Conservation (phyloP, 1,139 yeast genomes). For the Candida sp. region DNA sequence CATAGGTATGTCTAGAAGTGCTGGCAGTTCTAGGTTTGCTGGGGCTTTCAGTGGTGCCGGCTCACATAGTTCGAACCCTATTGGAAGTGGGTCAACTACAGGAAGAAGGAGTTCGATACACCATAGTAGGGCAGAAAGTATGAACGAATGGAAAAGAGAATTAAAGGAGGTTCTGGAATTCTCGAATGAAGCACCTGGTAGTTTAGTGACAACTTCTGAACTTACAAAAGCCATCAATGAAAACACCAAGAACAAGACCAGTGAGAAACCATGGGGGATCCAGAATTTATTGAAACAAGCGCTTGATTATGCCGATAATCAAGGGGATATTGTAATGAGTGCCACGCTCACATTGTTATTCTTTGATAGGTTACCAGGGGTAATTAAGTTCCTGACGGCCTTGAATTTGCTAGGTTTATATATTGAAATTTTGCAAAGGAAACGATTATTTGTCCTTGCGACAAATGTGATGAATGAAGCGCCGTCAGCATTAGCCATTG, state of each 20-base stretch:
- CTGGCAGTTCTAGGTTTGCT: conserved; percentile 1
- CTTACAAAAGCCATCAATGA: conserved; percentile 26
- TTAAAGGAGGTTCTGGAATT: conserved; percentile 11
- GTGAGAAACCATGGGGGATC: conserved; percentile 29
- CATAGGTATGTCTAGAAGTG: conserved; percentile 1
- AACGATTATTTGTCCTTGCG: conserved; percentile 54
- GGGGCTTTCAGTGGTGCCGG: neutral
- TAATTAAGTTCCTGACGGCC: conserved; percentile 13
- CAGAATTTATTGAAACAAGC: conserved; percentile 36
- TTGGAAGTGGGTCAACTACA: neutral
- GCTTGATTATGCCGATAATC: conserved; percentile 50
- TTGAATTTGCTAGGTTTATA: conserved; percentile 59
- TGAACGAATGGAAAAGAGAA: conserved; percentile 6
- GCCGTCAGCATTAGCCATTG: conserved; percentile 30
- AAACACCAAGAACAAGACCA: conserved; percentile 18
- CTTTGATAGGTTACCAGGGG: conserved; percentile 25
- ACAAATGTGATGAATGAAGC: conserved; percentile 54
- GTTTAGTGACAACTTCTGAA: conserved; percentile 17
- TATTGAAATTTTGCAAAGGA: conserved; percentile 52
- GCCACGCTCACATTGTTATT: conserved; percentile 61
- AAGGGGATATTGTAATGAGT: conserved; percentile 66
- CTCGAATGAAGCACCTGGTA: conserved; percentile 6
- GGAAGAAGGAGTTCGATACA: neutral
- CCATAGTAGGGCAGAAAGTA: neutral
- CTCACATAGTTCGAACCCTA: neutral